These are phyloP conservation scores for Lachancea quebecensis DNA, from an alignment of 805 yeast species.

Conservation along the genomic window DNA sequence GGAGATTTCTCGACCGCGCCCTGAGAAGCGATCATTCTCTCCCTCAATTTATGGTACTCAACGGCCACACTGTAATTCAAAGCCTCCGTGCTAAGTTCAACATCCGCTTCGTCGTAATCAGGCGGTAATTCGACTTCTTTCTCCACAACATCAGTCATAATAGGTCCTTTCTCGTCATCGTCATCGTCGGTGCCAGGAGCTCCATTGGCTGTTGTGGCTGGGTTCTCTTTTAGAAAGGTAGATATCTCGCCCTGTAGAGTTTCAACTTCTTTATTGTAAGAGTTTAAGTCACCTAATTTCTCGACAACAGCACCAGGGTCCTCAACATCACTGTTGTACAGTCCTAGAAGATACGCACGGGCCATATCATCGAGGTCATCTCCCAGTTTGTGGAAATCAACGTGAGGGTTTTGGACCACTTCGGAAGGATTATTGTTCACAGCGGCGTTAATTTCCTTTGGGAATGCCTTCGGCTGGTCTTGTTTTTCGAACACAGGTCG, in stretches of 20 bases:
- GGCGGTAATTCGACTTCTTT: slow-evolving; percentile 18
- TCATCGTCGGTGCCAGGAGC: background rate
- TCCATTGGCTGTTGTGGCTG: slow-evolving; percentile 4
- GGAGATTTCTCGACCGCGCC: slow-evolving; percentile 32
- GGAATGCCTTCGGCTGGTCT: slow-evolving; percentile 3
- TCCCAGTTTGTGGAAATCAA: slow-evolving; percentile 38
- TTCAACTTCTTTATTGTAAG: slow-evolving; percentile 43
- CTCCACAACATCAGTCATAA: slow-evolving; percentile 27
- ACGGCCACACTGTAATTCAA: slow-evolving; percentile 43
- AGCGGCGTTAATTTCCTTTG: slow-evolving; percentile 1
- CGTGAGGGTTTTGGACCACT: slow-evolving; percentile 18
- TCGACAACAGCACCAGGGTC: slow-evolving; percentile 50
- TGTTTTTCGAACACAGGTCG: slow-evolving; percentile 1
- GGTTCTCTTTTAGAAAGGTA: slow-evolving; percentile 19
- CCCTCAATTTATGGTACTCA: slow-evolving; percentile 52
- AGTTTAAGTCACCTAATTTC: slow-evolving; percentile 46
- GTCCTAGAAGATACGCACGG: slow-evolving; percentile 50
- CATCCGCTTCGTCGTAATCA: slow-evolving; percentile 6
- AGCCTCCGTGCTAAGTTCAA: slow-evolving; percentile 21
- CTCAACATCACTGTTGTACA: slow-evolving; percentile 55
- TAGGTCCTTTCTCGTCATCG: slow-evolving; percentile 23
- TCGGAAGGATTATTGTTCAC: background rate
- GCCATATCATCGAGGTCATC: slow-evolving; percentile 52
- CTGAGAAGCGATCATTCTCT: slow-evolving; percentile 40
- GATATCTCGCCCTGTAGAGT: slow-evolving; percentile 21